phyloP scores from a whole-genome alignment of 225 moss, liverwort and hornwort genomes.

The Sphagnum tenellum region DNA sequence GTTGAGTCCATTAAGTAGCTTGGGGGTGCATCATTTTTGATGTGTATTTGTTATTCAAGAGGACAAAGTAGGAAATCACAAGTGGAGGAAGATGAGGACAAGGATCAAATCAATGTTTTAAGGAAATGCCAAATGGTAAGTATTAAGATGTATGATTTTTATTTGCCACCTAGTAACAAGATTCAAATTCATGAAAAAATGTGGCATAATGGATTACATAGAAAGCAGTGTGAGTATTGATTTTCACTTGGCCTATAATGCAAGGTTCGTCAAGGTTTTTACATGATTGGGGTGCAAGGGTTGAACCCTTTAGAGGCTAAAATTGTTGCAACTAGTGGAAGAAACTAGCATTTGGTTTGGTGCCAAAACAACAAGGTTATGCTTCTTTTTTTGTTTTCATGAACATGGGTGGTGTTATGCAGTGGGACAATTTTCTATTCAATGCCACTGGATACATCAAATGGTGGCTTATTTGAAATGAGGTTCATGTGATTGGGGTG shows the following conservation, averaged over 20 bases:
- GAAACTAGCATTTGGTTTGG: constrained; percentile 70
- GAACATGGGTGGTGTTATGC: no score
- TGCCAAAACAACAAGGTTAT: constrained; percentile 69
- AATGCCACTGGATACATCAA: no score
- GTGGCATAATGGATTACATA: no score
- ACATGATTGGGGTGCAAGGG: constrained; percentile 60
- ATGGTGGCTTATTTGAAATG: no score
- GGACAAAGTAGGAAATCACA: constrained; percentile 57
- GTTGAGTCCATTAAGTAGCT: no score
- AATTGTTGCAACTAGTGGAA: constrained; percentile 47
- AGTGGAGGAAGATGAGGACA: constrained; percentile 53
- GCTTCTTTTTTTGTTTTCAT: no score
- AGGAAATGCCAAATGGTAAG: constrained; percentile 33
- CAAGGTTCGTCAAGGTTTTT: constrained; percentile 59
- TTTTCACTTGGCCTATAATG: not conserved
- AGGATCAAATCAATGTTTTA: constrained; percentile 19
- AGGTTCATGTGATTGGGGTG: not conserved
- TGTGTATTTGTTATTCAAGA: constrained; percentile 9
- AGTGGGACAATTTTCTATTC: no score
- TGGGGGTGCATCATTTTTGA: no score
- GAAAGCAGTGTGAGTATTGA: no score
- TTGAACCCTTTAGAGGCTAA: constrained; percentile 40
- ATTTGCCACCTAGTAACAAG: no score
- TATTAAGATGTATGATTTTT: no score
- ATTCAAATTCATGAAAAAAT: no score